Base-by-base conservation (phyloP, 1,139 yeast genomes). In the Kodamaea ohmeri region DNA sequence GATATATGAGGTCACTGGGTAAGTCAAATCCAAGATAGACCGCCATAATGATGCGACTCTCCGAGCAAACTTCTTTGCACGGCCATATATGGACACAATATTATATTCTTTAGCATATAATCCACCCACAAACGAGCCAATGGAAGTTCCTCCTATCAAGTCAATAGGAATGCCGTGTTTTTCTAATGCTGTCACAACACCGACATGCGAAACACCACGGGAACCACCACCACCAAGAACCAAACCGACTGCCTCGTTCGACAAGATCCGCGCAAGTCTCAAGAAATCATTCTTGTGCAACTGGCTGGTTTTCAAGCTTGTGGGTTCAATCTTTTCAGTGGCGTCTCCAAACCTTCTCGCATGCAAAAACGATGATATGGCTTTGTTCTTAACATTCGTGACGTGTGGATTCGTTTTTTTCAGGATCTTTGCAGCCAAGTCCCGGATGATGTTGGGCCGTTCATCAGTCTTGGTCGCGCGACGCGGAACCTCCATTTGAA, bases 211-310 rank as follows among this genome's bases (percentile, higher is more conserved):
- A 12, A 92, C 74, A 1, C 98, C 98, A 50, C 98, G 73, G 0
- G 98, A 96, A 21, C 98, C 98, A 32, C 98, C 98, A 11, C 98
- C 98, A 3, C 98, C 98, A 6, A 92, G 69, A 2, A 92, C 97
- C 14, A 92, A 67, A 0, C 97, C 98, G 26, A 92, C 88, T 0
- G 96, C 96, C 56, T 89, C 89, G 12, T 96, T 95, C 0, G 97
- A 86, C 18, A 92, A 63, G 11, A 92, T 76, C 50, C 98, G 73
- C 0, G 98, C 98, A 25, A 92, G 64, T 40, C 98, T 72, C 58
- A 87, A 70, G 55, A 92, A 92, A 56, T 92, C 98, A 55, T 83
- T 84, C 59, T 92, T 92, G 55, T 86, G 89, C 11, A 76, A 64
- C 48, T 75, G 75, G 33, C 71, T 65, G 6, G 81, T 65, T 8